Conservation (phyloP, 1,284 basidiomycete genomes). For the Mycena citricolor region DNA sequence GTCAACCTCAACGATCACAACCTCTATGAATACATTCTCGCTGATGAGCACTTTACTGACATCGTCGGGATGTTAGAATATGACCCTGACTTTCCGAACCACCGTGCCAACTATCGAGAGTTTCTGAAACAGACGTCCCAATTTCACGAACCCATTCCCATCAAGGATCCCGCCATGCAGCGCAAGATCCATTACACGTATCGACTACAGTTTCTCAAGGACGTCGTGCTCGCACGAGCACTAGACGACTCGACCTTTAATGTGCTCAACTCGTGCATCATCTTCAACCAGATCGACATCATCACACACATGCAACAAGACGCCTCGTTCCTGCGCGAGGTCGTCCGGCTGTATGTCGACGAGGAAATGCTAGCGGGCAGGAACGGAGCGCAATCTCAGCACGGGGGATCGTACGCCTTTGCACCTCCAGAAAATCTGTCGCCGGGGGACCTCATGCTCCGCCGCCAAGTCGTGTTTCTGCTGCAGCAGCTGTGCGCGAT, state of each 20-base stretch:
- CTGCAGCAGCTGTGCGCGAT: constrained; percentile 92
- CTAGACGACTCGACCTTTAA: constrained; percentile 97
- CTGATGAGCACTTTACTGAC: constrained; percentile 90
- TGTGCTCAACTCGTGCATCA: constrained; percentile 94
- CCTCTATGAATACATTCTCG: constrained; percentile 93
- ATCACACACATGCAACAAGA: constrained; percentile 87
- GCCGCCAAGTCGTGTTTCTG: constrained; percentile 79
- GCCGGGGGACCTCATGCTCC: constrained; percentile 50
- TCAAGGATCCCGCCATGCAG: constrained; percentile 72
- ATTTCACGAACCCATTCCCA: constrained; percentile 85
- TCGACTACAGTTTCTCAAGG: constrained; percentile 94
- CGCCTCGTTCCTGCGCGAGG: constrained; percentile 70
- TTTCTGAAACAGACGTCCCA: constrained; percentile 81
- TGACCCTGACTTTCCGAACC: constrained; percentile 92
- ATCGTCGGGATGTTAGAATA: constrained; percentile 98
- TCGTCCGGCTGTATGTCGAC: constrained; percentile 78
- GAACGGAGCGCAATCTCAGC: constrained; percentile 29
- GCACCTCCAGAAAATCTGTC: constrained; percentile 50
- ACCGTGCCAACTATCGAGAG: constrained; percentile 96
- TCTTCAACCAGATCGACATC: constrained; percentile 99
- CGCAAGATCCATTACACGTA: constrained; percentile 96
- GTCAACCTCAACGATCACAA: constrained; percentile 95
- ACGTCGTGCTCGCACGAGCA: constrained; percentile 93
- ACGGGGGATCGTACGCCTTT: constrained; percentile 45
- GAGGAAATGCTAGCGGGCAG: constrained; percentile 52